Percentiles rank a stretch among this genome's conserved stretches.
Evolutionary conservation across 768 basidiomycete genomes (phyloP).

Genomic region (Russula sp.): DNA sequence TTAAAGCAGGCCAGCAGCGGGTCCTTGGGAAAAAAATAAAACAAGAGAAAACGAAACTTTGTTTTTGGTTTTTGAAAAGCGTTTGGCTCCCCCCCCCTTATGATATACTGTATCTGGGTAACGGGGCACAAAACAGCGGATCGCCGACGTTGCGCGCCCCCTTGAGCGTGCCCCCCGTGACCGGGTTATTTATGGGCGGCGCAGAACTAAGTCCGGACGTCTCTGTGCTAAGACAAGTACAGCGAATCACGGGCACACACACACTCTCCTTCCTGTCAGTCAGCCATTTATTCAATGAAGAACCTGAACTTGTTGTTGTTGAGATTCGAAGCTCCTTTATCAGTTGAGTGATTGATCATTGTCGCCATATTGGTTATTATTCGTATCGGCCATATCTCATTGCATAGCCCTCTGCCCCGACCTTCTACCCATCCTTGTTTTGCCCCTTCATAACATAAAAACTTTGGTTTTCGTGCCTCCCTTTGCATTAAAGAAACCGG

Average conservation of each 20-base stretch:
- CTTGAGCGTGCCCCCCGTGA: neutral
- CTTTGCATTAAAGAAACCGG: neutral
- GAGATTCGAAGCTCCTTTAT: too few relatives aligned
- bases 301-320: too few relatives aligned
- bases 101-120: conserved; percentile 6
- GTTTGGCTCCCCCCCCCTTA: neutral
- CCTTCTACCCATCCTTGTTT: neutral
- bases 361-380: too few relatives aligned
- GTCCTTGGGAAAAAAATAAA: neutral
- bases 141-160: conserved; percentile 6
- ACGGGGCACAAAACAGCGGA: conserved; percentile 10
- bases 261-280: too few relatives aligned
- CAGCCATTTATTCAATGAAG: too few relatives aligned
- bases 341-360: too few relatives aligned
- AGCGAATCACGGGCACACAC: conserved; percentile 4
- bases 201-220: conserved; percentile 9
- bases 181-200: conserved; percentile 10
- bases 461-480: too few relatives aligned
- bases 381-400: too few relatives aligned
- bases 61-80: neutral
- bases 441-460: neutral
- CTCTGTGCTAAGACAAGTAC: conserved; percentile 15
- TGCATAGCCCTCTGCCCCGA: neutral
- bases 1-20: neutral
- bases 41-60: neutral